Percentiles rank a stretch among this genome's conserved stretches.
phyloP scores from a whole-genome alignment of 306 rosid genomes.

The Glycine tomentella region DNA sequence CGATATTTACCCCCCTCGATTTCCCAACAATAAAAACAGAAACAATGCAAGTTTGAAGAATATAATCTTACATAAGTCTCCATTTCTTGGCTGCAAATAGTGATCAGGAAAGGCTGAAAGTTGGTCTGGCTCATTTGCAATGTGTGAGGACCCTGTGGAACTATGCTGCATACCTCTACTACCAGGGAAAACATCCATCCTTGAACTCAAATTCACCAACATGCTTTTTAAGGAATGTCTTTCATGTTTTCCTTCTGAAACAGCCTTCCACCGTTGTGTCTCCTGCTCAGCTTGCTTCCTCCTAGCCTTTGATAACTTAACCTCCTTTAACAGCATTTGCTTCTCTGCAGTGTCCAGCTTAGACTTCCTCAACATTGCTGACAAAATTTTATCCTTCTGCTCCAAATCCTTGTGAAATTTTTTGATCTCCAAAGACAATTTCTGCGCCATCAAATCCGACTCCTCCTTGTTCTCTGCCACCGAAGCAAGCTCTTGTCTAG shows the following conservation, averaged over 20 bases:
- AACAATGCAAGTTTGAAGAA: slow-evolving; percentile 14
- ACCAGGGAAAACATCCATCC: slow-evolving; percentile 61
- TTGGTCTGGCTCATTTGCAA: slow-evolving; percentile 55
- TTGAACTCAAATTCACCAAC: slow-evolving; percentile 71
- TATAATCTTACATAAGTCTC: slow-evolving; percentile 64
- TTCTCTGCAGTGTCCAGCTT: slow-evolving; percentile 83
- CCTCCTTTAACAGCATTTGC: slow-evolving; percentile 87
- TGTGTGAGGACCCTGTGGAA: slow-evolving; percentile 63
- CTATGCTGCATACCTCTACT: slow-evolving; percentile 51
- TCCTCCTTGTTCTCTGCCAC: slow-evolving; percentile 80
- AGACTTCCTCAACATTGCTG: slow-evolving; percentile 92
- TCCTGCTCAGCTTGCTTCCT: slow-evolving; percentile 93
- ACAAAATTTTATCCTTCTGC: slow-evolving; percentile 91
- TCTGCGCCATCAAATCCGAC: slow-evolving; percentile 77
- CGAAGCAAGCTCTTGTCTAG: slow-evolving; percentile 67
- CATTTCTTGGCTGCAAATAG: slow-evolving; percentile 58
- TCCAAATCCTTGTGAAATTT: slow-evolving; percentile 87
- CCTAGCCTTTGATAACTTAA: slow-evolving; percentile 78
- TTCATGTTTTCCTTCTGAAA: slow-evolving; percentile 80
- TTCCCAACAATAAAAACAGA: slow-evolving; percentile 4
- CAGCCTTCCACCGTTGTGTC: slow-evolving; percentile 80
- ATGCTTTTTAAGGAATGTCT: slow-evolving; percentile 79
- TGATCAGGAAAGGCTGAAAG: slow-evolving; percentile 55
- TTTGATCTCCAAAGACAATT: slow-evolving; percentile 69
- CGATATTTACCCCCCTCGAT: too few relatives aligned